Conservation (phyloP, 768 basidiomycete species). For the Panellus pusillus region DNA sequence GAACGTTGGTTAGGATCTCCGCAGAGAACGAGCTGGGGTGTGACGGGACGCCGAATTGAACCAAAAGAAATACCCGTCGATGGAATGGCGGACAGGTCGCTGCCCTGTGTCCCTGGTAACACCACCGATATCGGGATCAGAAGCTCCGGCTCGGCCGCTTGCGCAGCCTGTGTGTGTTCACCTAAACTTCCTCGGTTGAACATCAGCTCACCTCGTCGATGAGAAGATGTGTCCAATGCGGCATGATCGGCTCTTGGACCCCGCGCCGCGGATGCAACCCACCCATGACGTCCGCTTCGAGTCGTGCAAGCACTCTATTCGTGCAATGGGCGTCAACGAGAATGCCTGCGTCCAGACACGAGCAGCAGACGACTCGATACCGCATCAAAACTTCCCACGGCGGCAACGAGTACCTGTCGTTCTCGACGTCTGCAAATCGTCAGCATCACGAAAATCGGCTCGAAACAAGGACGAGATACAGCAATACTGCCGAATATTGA, state of each 20-base stretch:
- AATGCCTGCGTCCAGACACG: conserved; percentile 47
- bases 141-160: conserved; percentile 54
- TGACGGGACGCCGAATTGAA: conserved; percentile 21
- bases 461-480: conserved; percentile 32
- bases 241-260: conserved; percentile 31
- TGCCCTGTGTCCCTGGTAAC: conserved; percentile 26
- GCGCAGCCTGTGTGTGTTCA: conserved; percentile 40
- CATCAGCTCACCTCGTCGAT: conserved; percentile 44
- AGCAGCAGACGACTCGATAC: conserved; percentile 47
- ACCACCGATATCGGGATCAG: conserved; percentile 52
- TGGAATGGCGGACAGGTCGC: conserved; percentile 9
- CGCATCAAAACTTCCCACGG: conserved; percentile 47
- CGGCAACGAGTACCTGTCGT: conserved; percentile 46
- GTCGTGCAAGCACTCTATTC: conserved; percentile 37
- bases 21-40: conserved; percentile 51
- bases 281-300: conserved; percentile 40
- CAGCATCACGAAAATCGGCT: background rate
- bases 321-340: conserved; percentile 46
- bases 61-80: conserved; percentile 13
- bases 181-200: background rate
- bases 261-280: conserved; percentile 40
- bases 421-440: conserved; percentile 39
- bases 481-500: conserved; percentile 45
- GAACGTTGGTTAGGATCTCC: conserved; percentile 52
- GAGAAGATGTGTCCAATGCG: conserved; percentile 54